Conservation (phyloP, 1,284 basidiomycete species). For the Rhizoctonia solani region DNA sequence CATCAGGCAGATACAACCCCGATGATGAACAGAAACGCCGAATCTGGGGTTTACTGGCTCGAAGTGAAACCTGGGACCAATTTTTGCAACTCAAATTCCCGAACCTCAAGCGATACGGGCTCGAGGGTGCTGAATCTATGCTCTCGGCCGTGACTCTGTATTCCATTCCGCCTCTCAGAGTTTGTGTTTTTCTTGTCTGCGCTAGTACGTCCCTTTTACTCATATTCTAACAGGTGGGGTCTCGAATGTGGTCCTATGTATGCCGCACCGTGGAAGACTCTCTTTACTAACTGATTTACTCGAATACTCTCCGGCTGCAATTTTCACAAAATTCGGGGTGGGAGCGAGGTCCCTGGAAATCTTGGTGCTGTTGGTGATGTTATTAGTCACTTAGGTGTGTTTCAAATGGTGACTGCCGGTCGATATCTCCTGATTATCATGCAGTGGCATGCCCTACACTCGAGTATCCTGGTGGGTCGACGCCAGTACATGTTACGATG, state of each 20-base stretch:
- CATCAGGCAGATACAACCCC: neutral
- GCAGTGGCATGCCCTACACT: slow-evolving; percentile 65
- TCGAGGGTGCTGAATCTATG: slow-evolving; percentile 92
- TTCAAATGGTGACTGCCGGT: neutral
- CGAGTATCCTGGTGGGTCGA: slow-evolving; percentile 55
- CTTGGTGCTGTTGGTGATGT: slow-evolving; percentile 80
- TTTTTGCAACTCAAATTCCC: slow-evolving; percentile 83
- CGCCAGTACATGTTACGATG: slow-evolving; percentile 69
- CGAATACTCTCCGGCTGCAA: slow-evolving; percentile 62
- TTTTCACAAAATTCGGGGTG: slow-evolving; percentile 89
- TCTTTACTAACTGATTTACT: slow-evolving; percentile 84
- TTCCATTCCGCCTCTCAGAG: slow-evolving; percentile 69
- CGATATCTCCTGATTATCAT: slow-evolving; percentile 1
- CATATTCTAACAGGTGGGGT: slow-evolving; percentile 58
- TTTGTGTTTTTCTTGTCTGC: slow-evolving; percentile 43
- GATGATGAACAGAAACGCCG: slow-evolving; percentile 53
- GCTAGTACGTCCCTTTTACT: neutral
- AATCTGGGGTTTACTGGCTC: slow-evolving; percentile 69
- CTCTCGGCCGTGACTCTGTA: slow-evolving; percentile 78
- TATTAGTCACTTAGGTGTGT: slow-evolving; percentile 74
- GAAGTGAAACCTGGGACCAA: slow-evolving; percentile 80
- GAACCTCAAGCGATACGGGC: slow-evolving; percentile 52
- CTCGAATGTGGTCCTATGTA: slow-evolving; percentile 72
- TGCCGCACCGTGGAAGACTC: slow-evolving; percentile 70
- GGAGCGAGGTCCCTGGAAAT: slow-evolving; percentile 69